Conservation (phyloP, 805 yeast genomes). For the Nakazawaea siamensis region DNA sequence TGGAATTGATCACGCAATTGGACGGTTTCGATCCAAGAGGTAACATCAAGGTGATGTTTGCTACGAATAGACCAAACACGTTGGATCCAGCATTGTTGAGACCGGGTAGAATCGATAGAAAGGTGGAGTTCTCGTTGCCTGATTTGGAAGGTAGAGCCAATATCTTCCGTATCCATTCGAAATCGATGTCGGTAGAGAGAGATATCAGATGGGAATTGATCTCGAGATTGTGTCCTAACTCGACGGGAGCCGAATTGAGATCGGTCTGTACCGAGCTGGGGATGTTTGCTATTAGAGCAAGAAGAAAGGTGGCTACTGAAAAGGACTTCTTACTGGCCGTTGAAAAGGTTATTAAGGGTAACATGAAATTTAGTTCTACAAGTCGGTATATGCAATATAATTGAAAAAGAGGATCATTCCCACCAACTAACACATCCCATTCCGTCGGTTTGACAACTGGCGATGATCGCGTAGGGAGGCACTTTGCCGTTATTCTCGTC, state of each 20-base stretch:
- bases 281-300: conserved; percentile 97
- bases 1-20: conserved; percentile 93
- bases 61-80: conserved; percentile 97
- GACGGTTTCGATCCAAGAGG: conserved; percentile 99
- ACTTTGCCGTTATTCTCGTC: conserved; percentile 26
- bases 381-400: conserved; percentile 98
- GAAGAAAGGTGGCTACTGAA: conserved; percentile 97
- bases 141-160: conserved; percentile 98
- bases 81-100: conserved; percentile 95
- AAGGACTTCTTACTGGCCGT: conserved; percentile 97
- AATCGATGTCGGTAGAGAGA: conserved; percentile 96
- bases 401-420: conserved; percentile 48
- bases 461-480: conserved; percentile 81
- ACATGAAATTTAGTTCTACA: conserved; percentile 94
- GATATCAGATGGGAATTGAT: conserved; percentile 98
- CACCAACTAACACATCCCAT: conserved; percentile 98
- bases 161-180: conserved; percentile 93
- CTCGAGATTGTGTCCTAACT: conserved; percentile 94
- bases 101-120: conserved; percentile 98
- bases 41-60: conserved; percentile 98
- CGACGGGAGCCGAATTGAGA: conserved; percentile 97
- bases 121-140: conserved; percentile 94
- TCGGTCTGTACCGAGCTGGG: conserved; percentile 99
- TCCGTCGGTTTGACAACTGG: conserved; percentile 92
- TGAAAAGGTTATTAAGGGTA: conserved; percentile 97